Evolutionary conservation across 2,329 filamentous ascomycete genomes (phyloP).

Genomic region (Colletotrichum sp.): DNA sequence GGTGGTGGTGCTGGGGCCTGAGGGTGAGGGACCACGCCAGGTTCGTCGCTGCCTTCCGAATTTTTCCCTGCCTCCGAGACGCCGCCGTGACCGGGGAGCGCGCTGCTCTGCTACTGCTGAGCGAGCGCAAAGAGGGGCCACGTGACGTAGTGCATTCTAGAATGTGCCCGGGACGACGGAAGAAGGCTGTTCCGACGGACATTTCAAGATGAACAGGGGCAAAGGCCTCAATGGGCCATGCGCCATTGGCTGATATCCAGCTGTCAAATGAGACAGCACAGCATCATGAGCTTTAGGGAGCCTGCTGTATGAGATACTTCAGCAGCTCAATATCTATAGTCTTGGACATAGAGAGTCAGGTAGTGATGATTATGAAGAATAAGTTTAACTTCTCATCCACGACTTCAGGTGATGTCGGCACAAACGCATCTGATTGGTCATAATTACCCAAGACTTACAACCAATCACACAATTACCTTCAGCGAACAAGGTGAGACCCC

Average conservation of each 20-base stretch:
- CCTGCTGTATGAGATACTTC: too few species aligned
- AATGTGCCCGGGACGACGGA: neutral
- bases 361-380: rapidly evolving
- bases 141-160: constrained; percentile 4
- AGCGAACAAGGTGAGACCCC: neutral
- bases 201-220: neutral
- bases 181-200: neutral
- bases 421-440: neutral
- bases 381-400: neutral
- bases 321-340: too few species aligned
- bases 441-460: neutral
- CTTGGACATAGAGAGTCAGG: too few species aligned
- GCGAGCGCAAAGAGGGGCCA: neutral
- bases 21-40: neutral
- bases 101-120: neutral
- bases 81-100: constrained; percentile 4
- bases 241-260: constrained; percentile 1
- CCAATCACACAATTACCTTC: neutral
- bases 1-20: neutral
- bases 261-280: neutral
- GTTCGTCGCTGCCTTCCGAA: constrained; percentile 14
- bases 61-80: constrained; percentile 17
- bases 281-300: too few species aligned
- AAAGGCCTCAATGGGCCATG: neutral
- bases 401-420: neutral